Evolutionary conservation across 192 early-diverging fungal species (phyloP).

Genomic region (Funneliformis geosporum): DNA sequence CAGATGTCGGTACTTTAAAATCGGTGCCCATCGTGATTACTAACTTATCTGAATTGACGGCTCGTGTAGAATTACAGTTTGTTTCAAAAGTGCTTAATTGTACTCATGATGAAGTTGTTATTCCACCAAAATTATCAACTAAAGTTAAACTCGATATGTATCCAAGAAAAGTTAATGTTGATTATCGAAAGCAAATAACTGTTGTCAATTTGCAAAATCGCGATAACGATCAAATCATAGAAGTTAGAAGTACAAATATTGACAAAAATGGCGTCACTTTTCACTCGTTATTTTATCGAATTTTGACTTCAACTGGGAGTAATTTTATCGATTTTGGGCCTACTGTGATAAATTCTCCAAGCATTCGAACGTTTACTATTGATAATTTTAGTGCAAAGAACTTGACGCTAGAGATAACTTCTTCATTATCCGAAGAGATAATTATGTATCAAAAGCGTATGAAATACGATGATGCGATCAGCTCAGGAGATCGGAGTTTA

Average conservation of each 20-base stretch:
- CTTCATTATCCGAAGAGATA: conserved; percentile 46
- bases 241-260: conserved; percentile 91
- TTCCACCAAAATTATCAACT: conserved; percentile 76
- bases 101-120: conserved; percentile 64
- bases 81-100: conserved; percentile 93
- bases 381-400: conserved; percentile 76
- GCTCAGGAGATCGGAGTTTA: not conserved
- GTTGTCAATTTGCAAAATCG: conserved; percentile 88
- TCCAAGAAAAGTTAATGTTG: conserved; percentile 96
- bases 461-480: not conserved
- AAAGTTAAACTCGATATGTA: conserved; percentile 92
- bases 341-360: conserved; percentile 80
- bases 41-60: conserved; percentile 86
- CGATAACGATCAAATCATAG: conserved; percentile 87
- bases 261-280: conserved; percentile 97
- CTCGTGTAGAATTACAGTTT: conserved; percentile 81
- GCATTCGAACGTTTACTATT: conserved; percentile 76
- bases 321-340: conserved; percentile 96
- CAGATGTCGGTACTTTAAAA: conserved; percentile 92
- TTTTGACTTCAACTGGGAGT: conserved; percentile 78
- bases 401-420: conserved; percentile 48
- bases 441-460: conserved; percentile 39
- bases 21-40: conserved; percentile 77
- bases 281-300: conserved; percentile 95
- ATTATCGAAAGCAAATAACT: conserved; percentile 95